phyloP scores from a whole-genome alignment of 139 green algal species.

The Mesostigma viride region DNA sequence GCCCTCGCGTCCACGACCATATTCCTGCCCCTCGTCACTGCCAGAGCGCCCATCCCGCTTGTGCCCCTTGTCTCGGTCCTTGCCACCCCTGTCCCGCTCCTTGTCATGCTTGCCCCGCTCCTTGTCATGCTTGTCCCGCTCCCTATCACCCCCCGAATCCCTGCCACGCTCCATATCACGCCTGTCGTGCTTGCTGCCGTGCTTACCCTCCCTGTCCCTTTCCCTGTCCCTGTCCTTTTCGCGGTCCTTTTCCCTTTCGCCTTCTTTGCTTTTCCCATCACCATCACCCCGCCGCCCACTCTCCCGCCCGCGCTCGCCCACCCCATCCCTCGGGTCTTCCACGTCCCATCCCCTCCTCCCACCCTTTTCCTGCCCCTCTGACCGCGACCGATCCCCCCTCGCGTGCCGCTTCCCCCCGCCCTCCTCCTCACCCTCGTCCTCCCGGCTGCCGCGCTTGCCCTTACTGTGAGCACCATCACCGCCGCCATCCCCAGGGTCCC shows the following conservation, averaged over 20 bases:
- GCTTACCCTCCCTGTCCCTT: neutral
- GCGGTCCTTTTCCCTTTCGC: conserved; percentile 7
- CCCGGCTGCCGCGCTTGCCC: too few relatives aligned
- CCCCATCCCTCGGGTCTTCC: neutral
- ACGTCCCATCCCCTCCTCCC: neutral
- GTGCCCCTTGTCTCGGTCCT: neutral
- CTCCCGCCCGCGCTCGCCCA: neutral
- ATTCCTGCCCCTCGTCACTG: too few relatives aligned
- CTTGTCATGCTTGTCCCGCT: conserved; percentile 5
- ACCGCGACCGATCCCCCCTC: too few relatives aligned
- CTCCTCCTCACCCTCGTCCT: too few relatives aligned
- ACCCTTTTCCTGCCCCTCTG: conserved; percentile 10
- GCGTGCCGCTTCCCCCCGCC: too few relatives aligned
- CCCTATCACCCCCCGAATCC: neutral
- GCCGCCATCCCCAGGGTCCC: too few relatives aligned
- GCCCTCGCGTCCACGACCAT: too few relatives aligned
- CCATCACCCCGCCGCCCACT: neutral
- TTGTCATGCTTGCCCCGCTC: neutral
- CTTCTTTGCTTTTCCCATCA: neutral
- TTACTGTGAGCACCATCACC: too few relatives aligned
- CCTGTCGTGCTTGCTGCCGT: too few relatives aligned
- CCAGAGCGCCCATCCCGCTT: neutral
- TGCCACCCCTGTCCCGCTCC: neutral
- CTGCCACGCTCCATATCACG: too few relatives aligned
- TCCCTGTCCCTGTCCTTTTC: neutral